These are phyloP conservation scores for Russula sp. DNA, from an alignment of 768 basidiomycete species.

Conservation along the genomic window DNA sequence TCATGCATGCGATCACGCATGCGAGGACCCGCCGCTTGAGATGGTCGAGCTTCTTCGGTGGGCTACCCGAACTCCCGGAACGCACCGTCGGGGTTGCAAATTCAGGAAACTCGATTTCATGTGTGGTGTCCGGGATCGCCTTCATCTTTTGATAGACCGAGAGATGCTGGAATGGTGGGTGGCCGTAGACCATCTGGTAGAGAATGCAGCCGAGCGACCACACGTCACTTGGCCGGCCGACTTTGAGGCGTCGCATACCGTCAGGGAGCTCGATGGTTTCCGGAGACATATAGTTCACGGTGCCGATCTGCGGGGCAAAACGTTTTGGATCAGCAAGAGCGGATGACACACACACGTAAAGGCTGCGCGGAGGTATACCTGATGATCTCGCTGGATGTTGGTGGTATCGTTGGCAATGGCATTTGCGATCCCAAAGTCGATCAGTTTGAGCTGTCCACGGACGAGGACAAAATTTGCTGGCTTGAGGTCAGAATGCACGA, in stretches of 20 bases:
- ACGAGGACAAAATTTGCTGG: slow-evolving; percentile 98
- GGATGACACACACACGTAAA: background rate
- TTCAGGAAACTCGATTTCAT: slow-evolving; percentile 80
- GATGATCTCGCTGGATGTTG: slow-evolving; percentile 94
- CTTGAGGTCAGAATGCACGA: slow-evolving; percentile 97
- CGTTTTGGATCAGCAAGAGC: background rate
- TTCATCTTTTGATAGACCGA: slow-evolving; percentile 87
- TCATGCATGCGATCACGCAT: slow-evolving; percentile 78
- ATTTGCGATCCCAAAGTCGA: slow-evolving; percentile 99
- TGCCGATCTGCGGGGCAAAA: slow-evolving; percentile 65
- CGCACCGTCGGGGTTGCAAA: slow-evolving; percentile 48
- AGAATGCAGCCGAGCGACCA: slow-evolving; percentile 98
- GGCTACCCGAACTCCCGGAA: slow-evolving; percentile 28
- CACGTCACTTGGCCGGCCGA: slow-evolving; percentile 92
- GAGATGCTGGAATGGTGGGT: slow-evolving; percentile 85
- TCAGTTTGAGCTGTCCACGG: slow-evolving; percentile 90
- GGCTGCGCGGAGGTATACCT: slow-evolving; percentile 43
- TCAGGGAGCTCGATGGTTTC: slow-evolving; percentile 90
- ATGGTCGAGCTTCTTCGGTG: slow-evolving; percentile 59
- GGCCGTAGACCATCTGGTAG: slow-evolving; percentile 97
- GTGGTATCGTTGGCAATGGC: slow-evolving; percentile 98
- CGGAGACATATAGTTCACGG: slow-evolving; percentile 98
- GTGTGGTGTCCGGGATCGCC: slow-evolving; percentile 74
- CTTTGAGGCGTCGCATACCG: slow-evolving; percentile 85
- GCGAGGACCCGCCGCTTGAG: slow-evolving; percentile 62